Evolutionary conservation across 2,329 filamentous ascomycete species (phyloP).

Genomic region (Fusarium sp.): DNA sequence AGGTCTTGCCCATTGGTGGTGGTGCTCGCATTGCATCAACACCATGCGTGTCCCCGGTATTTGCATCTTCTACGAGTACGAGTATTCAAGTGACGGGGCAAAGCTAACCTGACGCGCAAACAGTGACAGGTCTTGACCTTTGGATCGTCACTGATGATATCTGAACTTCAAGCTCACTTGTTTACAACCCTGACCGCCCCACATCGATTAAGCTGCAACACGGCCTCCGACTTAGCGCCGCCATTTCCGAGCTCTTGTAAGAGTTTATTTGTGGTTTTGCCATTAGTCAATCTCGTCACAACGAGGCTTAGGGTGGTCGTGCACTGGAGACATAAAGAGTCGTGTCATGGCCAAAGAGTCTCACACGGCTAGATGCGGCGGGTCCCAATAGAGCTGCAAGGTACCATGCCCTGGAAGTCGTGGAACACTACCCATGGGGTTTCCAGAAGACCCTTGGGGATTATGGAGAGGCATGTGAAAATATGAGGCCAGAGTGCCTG

Average conservation of each 20-base stretch:
- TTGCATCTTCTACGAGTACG: slow-evolving; percentile 7
- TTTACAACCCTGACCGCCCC: slow-evolving; percentile 22
- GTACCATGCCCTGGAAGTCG: slow-evolving; percentile 9
- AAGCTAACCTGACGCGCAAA: background rate
- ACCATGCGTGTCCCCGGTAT: slow-evolving; percentile 28
- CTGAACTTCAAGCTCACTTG: background rate
- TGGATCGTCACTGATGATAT: background rate
- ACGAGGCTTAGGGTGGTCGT: slow-evolving; percentile 33
- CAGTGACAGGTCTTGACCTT: background rate
- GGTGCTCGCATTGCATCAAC: slow-evolving; percentile 16
- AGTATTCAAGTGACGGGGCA: slow-evolving; percentile 11
- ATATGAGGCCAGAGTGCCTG: slow-evolving; percentile 1
- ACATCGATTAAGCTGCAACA: slow-evolving; percentile 20
- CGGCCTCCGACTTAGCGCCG: slow-evolving; percentile 35
- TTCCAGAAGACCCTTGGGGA: background rate
- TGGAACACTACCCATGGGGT: background rate
- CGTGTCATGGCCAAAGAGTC: slow-evolving; percentile 14
- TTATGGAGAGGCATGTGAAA: background rate
- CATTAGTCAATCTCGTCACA: slow-evolving; percentile 6
- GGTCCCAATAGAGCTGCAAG: slow-evolving; percentile 20
- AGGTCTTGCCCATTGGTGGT: slow-evolving; percentile 13
- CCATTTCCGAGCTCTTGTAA: slow-evolving; percentile 25
- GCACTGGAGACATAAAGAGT: slow-evolving; percentile 11
- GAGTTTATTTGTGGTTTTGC: slow-evolving; percentile 11
- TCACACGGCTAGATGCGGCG: slow-evolving; percentile 36